Evolutionary conservation across 805 yeast genomes (phyloP), one percentile per base, ranked within the genome.

Genomic region (Clavispora santaluciae): DNA sequence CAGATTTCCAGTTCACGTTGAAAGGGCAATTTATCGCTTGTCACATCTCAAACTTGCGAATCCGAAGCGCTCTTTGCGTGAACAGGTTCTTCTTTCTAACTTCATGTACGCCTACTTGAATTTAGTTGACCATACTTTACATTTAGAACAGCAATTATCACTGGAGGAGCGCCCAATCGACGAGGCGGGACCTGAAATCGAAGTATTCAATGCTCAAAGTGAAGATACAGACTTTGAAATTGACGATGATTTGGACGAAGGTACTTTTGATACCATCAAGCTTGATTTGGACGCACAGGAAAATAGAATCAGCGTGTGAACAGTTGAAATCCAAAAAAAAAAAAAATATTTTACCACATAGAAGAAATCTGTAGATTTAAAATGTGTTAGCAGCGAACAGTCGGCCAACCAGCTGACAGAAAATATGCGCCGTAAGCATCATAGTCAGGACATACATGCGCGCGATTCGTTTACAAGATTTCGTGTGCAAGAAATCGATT

Each of bases 51-150:
- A 93, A 61, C 72, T 93, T 49, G 96, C 98, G 20, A 95, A 93
- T 61, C 91, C 98, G 1, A 85, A 88, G 57, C 71, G 98, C 44
- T 93, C 95, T 22, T 66, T 93, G 46, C 74, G 89, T 28, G 97
- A 93, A 60, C 99, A 93, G 60, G 99, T 93, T 1, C 61, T 93
- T 37, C 66, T 93, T 48, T 87, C 96, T 44, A 93, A 93, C 60
- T 93, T 93, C 76, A 93, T 93, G 99, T 93, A 93, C 59, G 91
- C 97, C 0, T 93, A 93, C 63, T 74, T 93, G 70, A 91, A 93
- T 57, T 70, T 93, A 62, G 96, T 93, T 41, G 95, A 91, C 61
- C 97, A 91, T 59, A 90, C 91, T 12, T 68, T 85, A 50, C 87
- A 83, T 60, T 61, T 86, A 46, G 73, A 69, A 45, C 91, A 85